phyloP scores from a whole-genome alignment of 805 yeast species.

The Kazachstania kunashirensis region DNA sequence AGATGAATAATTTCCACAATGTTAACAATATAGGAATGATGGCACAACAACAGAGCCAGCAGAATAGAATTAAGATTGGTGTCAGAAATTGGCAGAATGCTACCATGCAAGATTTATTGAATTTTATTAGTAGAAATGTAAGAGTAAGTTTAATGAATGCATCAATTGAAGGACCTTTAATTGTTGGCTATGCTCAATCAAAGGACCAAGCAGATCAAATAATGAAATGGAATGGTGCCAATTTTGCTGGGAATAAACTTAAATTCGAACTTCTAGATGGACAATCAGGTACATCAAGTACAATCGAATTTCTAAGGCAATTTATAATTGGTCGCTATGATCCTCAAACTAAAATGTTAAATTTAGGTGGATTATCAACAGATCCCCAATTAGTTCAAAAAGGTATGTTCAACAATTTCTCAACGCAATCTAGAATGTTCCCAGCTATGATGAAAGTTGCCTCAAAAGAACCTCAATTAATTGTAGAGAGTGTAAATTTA shows the following conservation, averaged over 20 bases:
- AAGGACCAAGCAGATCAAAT: slow-evolving; percentile 51
- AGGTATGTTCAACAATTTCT: slow-evolving; percentile 55
- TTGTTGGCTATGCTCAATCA: slow-evolving; percentile 50
- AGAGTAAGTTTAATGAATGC: slow-evolving; percentile 46
- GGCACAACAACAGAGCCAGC: slow-evolving; percentile 23
- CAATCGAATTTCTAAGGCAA: slow-evolving; percentile 52
- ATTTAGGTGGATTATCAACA: slow-evolving; percentile 52
- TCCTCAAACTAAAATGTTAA: slow-evolving; percentile 52
- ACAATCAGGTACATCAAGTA: slow-evolving; percentile 27
- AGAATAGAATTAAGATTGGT: slow-evolving; percentile 43
- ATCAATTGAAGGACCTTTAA: slow-evolving; percentile 43
- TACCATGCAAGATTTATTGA: slow-evolving; percentile 52
- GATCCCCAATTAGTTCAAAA: slow-evolving; percentile 51
- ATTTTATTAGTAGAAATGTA: slow-evolving; percentile 61
- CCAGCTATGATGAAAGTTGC: slow-evolving; percentile 85
- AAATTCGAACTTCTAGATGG: slow-evolving; percentile 36
- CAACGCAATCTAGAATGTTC: slow-evolving; percentile 71
- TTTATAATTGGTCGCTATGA: slow-evolving; percentile 64
- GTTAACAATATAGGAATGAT: slow-evolving; percentile 19
- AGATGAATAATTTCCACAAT: slow-evolving; percentile 19
- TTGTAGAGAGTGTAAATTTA: slow-evolving; percentile 61
- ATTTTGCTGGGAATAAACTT: slow-evolving; percentile 68
- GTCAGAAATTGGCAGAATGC: slow-evolving; percentile 80
- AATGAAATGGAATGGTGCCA: slow-evolving; percentile 58
- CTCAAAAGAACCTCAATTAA: slow-evolving; percentile 35